Evolutionary conservation across 1,139 yeast species (phyloP).

Genomic region (Debaryomyces coudertii): DNA sequence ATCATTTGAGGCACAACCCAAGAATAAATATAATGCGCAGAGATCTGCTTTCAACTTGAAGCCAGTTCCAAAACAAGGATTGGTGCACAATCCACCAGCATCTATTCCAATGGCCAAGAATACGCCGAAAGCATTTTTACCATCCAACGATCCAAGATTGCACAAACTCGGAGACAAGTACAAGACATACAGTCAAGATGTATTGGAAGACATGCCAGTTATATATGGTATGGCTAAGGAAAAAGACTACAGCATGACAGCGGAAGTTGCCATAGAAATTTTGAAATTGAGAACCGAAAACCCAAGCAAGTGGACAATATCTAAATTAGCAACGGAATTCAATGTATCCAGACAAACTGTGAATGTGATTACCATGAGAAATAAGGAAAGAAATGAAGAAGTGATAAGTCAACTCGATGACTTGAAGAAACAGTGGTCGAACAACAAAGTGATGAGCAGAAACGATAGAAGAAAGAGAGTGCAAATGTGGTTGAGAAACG

Average conservation of each 20-base stretch:
- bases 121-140: conserved; percentile 78
- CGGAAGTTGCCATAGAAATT: conserved; percentile 64
- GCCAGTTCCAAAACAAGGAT: conserved; percentile 43
- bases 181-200: conserved; percentile 38
- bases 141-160: conserved; percentile 59
- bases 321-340: conserved; percentile 67
- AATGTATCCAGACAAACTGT: conserved; percentile 33
- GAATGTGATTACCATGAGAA: conserved; percentile 29
- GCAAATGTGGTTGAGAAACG: conserved; percentile 66
- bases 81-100: conserved; percentile 45
- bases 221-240: conserved; percentile 40
- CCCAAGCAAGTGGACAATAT: conserved; percentile 68
- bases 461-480: conserved; percentile 59
- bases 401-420: conserved; percentile 20
- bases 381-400: conserved; percentile 18
- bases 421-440: conserved; percentile 17
- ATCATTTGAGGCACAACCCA: conserved; percentile 41
- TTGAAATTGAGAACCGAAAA: conserved; percentile 60
- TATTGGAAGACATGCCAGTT: conserved; percentile 58
- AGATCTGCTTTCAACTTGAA: conserved; percentile 49
- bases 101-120: conserved; percentile 33
- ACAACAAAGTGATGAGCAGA: conserved; percentile 37
- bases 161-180: conserved; percentile 32
- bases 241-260: conserved; percentile 62
- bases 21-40: conserved; percentile 40